Conservation (phyloP, 2,329 filamentous ascomycete species). For the Phaeosphaeriaceae sp. region DNA sequence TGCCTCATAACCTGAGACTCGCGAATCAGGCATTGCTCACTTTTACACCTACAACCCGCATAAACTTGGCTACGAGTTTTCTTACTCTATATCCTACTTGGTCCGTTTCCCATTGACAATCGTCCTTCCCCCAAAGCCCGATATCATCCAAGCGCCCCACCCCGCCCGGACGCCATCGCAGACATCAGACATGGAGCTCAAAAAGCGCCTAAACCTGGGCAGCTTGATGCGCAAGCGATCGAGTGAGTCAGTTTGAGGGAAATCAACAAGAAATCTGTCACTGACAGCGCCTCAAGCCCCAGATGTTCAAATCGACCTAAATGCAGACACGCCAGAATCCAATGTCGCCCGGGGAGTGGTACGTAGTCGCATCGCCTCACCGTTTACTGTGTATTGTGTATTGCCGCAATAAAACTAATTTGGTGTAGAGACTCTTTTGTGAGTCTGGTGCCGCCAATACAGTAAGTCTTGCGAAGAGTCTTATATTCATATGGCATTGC, state of each 20-base stretch:
- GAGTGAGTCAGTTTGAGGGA: conserved; percentile 24
- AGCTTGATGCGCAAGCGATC: conserved; percentile 44
- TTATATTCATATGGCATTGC: neutral
- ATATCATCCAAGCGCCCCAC: neutral
- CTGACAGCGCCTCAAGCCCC: conserved; percentile 32
- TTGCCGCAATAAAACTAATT: no score
- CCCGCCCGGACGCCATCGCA: conserved; percentile 10
- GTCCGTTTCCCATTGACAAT: no score
- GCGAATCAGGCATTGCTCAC: conserved; percentile 9
- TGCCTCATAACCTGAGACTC: conserved; percentile 15
- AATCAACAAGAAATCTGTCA: conserved; percentile 1
- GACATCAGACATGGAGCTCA: conserved; percentile 48
- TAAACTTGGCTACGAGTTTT: no score
- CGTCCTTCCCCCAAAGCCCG: neutral
- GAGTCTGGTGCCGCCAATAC: conserved; percentile 69
- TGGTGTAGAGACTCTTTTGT: conserved; percentile 75
- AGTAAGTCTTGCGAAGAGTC: conserved; percentile 21
- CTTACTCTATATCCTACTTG: no score
- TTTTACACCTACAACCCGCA: neutral
- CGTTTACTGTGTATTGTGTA: conserved; percentile 2
- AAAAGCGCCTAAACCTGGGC: conserved; percentile 46
- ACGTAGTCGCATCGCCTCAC: conserved; percentile 43
- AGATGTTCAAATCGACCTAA: conserved; percentile 32
- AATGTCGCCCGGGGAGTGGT: conserved; percentile 71
- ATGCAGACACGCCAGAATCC: conserved; percentile 68